Evolutionary conservation across 1,139 yeast species (phyloP).

Genomic region (Diutina mesorugosa): DNA sequence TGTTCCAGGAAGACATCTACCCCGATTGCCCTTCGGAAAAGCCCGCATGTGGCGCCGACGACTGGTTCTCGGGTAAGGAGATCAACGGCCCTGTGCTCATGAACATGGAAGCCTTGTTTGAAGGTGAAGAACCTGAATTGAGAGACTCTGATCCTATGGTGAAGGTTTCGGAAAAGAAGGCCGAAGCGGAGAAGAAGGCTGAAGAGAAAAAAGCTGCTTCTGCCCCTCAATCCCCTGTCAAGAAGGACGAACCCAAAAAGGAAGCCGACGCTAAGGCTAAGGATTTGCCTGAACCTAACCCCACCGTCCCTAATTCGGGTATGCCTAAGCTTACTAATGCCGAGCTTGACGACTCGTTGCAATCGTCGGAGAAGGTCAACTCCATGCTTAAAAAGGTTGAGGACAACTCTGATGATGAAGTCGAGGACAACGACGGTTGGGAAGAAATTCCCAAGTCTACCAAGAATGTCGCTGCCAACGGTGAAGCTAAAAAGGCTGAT

Average conservation of each 20-base stretch:
- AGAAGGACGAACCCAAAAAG: conserved; percentile 12
- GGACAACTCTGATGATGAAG: conserved; percentile 12
- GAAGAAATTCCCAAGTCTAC: conserved; percentile 21
- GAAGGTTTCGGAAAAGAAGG: conserved; percentile 8
- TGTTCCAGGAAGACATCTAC: conserved; percentile 83
- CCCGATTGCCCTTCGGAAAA: conserved; percentile 79
- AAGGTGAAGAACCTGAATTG: conserved; percentile 47
- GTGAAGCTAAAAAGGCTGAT: not conserved
- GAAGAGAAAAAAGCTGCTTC: conserved; percentile 1
- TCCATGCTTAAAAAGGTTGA: conserved; percentile 25
- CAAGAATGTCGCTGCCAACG: not conserved
- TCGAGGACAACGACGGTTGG: conserved; percentile 35
- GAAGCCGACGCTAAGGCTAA: conserved; percentile 10
- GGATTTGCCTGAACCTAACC: conserved; percentile 2
- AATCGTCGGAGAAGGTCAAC: conserved; percentile 25
- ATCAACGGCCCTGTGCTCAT: conserved; percentile 75
- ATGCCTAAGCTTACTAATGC: conserved; percentile 7
- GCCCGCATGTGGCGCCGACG: conserved; percentile 69
- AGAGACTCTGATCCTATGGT: conserved; percentile 23
- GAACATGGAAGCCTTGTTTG: conserved; percentile 64
- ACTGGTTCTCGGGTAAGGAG: conserved; percentile 68
- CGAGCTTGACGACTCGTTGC: conserved; percentile 24
- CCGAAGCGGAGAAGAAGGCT: not conserved
- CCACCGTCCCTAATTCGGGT: not conserved
- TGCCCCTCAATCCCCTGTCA: conserved; percentile 3